A percentile compares a stretch with the other conserved stretches of the same genome.
Conservation (phyloP, 805 yeast genomes). For the Debaryomyces castellii region DNA sequence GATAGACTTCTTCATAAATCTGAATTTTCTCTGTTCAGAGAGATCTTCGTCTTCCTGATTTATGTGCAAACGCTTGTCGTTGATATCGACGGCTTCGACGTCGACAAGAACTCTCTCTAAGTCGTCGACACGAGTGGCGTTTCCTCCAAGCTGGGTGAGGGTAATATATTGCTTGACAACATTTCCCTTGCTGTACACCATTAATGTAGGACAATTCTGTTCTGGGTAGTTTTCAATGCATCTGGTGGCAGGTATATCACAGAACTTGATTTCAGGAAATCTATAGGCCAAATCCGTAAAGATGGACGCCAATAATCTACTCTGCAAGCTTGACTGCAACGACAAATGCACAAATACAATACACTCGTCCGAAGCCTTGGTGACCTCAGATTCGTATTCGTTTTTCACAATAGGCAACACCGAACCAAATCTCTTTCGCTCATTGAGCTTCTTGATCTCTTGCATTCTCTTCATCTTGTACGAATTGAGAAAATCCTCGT, state of each 20-base stretch:
- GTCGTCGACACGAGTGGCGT: conserved; percentile 66
- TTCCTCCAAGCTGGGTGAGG: conserved; percentile 80
- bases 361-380: conserved; percentile 67
- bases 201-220: conserved; percentile 83
- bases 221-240: conserved; percentile 94
- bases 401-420: conserved; percentile 81
- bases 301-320: conserved; percentile 66
- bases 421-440: conserved; percentile 64
- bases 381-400: conserved; percentile 83
- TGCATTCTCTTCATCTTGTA: conserved; percentile 76
- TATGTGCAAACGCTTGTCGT: conserved; percentile 64
- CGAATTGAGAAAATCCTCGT: conserved; percentile 79
- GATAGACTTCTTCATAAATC: conserved; percentile 59
- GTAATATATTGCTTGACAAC: conserved; percentile 83
- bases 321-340: conserved; percentile 65
- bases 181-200: conserved; percentile 75
- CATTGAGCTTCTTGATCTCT: conserved; percentile 64
- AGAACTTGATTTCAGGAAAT: conserved; percentile 82
- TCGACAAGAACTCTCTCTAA: conserved; percentile 71
- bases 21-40: conserved; percentile 50
- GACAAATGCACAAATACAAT: conserved; percentile 81
- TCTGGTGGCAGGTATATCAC: conserved; percentile 86
- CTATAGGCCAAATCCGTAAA: conserved; percentile 58
- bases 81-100: conserved; percentile 60
- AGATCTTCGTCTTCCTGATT: conserved; percentile 58